Conservation (phyloP, 257 asterid genomes). For the Pogostemon cablin region DNA sequence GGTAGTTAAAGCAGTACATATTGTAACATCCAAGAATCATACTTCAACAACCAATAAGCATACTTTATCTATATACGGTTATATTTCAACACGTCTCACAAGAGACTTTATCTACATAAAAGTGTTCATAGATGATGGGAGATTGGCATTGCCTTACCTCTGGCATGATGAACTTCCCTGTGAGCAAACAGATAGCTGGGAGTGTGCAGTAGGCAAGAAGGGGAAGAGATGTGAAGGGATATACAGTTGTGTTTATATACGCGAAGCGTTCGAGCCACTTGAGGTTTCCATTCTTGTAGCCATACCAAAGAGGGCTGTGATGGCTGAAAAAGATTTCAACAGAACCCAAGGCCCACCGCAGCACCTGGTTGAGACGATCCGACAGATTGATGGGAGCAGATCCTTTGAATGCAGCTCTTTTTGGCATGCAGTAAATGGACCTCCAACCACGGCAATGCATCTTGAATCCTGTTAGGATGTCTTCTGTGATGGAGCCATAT, state of each 20-base stretch:
- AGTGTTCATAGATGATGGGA: background rate
- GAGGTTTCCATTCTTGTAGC: slow-evolving; percentile 78
- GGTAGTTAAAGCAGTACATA: too few species aligned
- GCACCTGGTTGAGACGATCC: slow-evolving; percentile 94
- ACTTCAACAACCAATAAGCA: too few species aligned
- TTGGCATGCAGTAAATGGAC: slow-evolving; percentile 89
- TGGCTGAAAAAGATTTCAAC: slow-evolving; percentile 92
- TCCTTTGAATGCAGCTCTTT: slow-evolving; percentile 82
- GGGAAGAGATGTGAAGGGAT: slow-evolving; percentile 89
- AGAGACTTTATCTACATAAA: background rate
- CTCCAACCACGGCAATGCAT: slow-evolving; percentile 99
- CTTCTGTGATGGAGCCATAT: slow-evolving; percentile 94
- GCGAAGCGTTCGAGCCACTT: slow-evolving; percentile 92
- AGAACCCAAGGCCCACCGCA: slow-evolving; percentile 93
- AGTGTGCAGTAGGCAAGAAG: slow-evolving; percentile 91
- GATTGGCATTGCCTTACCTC: slow-evolving; percentile 52
- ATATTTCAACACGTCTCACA: too few species aligned
- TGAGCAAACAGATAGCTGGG: slow-evolving; percentile 89
- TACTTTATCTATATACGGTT: too few species aligned
- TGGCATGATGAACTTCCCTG: slow-evolving; percentile 92
- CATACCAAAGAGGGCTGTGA: slow-evolving; percentile 86
- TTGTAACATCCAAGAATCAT: too few species aligned
- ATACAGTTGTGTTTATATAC: slow-evolving; percentile 78
- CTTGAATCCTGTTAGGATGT: slow-evolving; percentile 92
- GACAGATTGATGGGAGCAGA: slow-evolving; percentile 93